These are phyloP conservation scores for Geotrichum phurueaensis DNA, from an alignment of 1,139 yeast genomes.

Conservation along the genomic window DNA sequence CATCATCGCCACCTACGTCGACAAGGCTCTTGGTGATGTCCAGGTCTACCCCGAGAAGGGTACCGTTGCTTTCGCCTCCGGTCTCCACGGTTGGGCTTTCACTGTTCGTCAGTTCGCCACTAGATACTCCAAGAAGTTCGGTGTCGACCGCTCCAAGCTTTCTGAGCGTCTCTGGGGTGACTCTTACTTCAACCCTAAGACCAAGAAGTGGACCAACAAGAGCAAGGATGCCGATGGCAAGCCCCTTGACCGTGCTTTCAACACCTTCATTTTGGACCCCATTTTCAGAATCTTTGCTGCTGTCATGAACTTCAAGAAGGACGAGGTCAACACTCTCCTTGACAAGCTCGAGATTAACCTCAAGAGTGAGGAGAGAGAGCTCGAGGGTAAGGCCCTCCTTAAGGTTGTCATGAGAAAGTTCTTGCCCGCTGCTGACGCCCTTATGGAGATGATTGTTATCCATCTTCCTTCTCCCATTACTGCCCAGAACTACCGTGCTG, in stretches of 20 bases:
- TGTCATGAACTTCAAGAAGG: constrained; percentile 96
- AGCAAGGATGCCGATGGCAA: constrained; percentile 95
- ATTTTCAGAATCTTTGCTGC: constrained; percentile 95
- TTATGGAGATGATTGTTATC: constrained; percentile 96
- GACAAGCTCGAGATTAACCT: constrained; percentile 88
- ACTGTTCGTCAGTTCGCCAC: constrained; percentile 97
- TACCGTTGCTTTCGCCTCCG: constrained; percentile 99
- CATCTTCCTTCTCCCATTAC: constrained; percentile 99
- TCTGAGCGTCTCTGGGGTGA: constrained; percentile 99
- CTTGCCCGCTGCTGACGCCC: constrained; percentile 99
- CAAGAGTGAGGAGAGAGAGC: constrained; percentile 92
- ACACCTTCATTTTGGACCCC: constrained; percentile 98
- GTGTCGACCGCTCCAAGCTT: constrained; percentile 97
- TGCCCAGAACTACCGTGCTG: constrained; percentile 99
- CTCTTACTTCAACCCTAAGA: constrained; percentile 99
- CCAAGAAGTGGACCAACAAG: constrained; percentile 98
- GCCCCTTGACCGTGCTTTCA: constrained; percentile 97
- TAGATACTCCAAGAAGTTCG: constrained; percentile 98
- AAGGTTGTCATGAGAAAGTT: constrained; percentile 99
- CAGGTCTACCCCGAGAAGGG: constrained; percentile 99
- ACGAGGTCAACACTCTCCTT: constrained; percentile 81
- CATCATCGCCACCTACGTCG: constrained; percentile 92
- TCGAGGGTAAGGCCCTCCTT: constrained; percentile 97
- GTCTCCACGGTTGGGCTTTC: constrained; percentile 99
- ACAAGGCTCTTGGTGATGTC: constrained; percentile 85